Base-by-base conservation (phyloP, 2,329 filamentous ascomycete species). In the Chaetomium sp. region DNA sequence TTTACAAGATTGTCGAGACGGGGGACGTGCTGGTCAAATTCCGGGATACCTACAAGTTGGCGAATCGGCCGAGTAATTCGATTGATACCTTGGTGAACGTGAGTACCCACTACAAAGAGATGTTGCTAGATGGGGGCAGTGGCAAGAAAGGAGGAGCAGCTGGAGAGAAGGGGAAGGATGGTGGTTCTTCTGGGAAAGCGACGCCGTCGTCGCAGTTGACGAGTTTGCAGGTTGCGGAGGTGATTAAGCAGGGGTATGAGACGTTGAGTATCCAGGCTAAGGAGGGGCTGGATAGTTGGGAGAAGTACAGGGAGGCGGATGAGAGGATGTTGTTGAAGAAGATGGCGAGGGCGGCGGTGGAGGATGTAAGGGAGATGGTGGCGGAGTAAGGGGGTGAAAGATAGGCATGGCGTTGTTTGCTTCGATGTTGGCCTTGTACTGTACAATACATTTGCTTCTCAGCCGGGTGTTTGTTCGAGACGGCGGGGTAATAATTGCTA, bases 211-310 rank as follows among this genome's bases (percentile, higher is more conserved):
- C 84, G 65, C 84, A 88, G 62, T 74, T 96, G 57, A 95, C 89
- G 56, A 91, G 87, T 40, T 78, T 83, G 49, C 88, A 96, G 69
- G 91, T 99, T 41, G 86, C 87, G 43, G 87, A 88, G 62, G 88
- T 96, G 34, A 97, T 99, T 71, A 95, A 95, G 74, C 88, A 95
- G 70, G 94, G 94, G 0, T 97, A 97, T 67, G 92, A 97, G 71
- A 96, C 91, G 38, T 72, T 99, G 65, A 92, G 88, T 60, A 95
- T 99, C 53, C 89, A 95, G 71, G 85, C 89, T 0, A 90, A 86
- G 65, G 91, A 95, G 67, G 91, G 89, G 0, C 70, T 95, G 62
- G 91, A 92, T 69, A 83, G 85, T 40, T 95, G 90, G 89, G 88
- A 90, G 62, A 82, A 79, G 67, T 97, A 89, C 70, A 79, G 92